These are phyloP conservation scores for Iberis pinnata DNA, from an alignment of 345 rosid species.

Conservation along the genomic window DNA sequence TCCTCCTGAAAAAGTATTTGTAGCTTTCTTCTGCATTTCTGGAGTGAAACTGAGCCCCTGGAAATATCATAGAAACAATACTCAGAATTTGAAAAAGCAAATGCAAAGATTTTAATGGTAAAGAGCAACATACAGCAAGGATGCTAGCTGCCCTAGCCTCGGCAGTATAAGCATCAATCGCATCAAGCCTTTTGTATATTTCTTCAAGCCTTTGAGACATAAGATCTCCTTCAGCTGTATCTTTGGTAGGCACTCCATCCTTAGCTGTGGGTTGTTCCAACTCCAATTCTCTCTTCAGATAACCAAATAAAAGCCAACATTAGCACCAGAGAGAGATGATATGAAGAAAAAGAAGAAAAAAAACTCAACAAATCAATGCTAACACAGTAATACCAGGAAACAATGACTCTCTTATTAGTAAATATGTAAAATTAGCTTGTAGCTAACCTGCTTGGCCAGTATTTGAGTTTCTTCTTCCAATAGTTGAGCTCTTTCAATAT, in stretches of 20 bases:
- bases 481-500: constrained; percentile 79
- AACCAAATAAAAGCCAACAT: constrained; percentile 25
- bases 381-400: constrained; percentile 16
- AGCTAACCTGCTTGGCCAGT: constrained; percentile 61
- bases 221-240: constrained; percentile 49
- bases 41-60: constrained; percentile 98
- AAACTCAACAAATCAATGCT: not conserved
- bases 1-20: constrained; percentile 94
- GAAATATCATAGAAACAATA: constrained; percentile 23
- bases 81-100: constrained; percentile 3
- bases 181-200: constrained; percentile 91
- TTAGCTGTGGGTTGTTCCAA: constrained; percentile 44
- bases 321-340: constrained; percentile 17
- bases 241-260: constrained; percentile 39
- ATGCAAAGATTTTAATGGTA: not conserved
- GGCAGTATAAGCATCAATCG: constrained; percentile 87
- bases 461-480: constrained; percentile 71
- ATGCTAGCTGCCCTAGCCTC: constrained; percentile 96
- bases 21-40: constrained; percentile 80
- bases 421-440: constrained; percentile 12
- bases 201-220: constrained; percentile 64
- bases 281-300: constrained; percentile 65
- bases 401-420: constrained; percentile 7
- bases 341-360: not conserved
- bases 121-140: constrained; percentile 65